Evolutionary conservation across 2,329 filamentous ascomycete genomes (phyloP).

Genomic region (Proliferodiscus dingleyae): DNA sequence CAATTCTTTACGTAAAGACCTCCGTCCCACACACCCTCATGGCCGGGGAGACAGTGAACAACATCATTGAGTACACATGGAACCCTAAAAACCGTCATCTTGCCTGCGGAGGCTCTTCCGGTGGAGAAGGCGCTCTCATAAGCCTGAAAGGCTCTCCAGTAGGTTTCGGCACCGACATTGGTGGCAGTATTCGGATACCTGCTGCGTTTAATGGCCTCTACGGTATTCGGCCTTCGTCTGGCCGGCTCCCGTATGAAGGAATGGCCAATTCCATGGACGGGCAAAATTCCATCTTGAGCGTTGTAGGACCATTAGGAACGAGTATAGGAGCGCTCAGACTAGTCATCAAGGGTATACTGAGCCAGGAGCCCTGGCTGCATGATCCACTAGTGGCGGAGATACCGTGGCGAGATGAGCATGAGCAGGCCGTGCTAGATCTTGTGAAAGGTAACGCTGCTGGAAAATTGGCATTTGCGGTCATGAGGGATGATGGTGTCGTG

Average conservation of each 20-base stretch:
- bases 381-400: constrained; percentile 63
- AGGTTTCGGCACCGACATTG: constrained; percentile 32
- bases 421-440: constrained; percentile 33
- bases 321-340: constrained; percentile 50
- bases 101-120: constrained; percentile 28
- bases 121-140: constrained; percentile 32
- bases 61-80: constrained; percentile 37
- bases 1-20: constrained; percentile 38
- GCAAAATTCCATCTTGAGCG: constrained; percentile 57
- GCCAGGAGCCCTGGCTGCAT: constrained; percentile 57
- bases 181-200: constrained; percentile 33
- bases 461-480: constrained; percentile 49
- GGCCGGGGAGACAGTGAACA: constrained; percentile 39
- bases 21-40: constrained; percentile 37
- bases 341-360: constrained; percentile 51
- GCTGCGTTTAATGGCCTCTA: constrained; percentile 36
- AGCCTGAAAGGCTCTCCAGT: constrained; percentile 28
- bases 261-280: constrained; percentile 57
- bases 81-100: constrained; percentile 31
- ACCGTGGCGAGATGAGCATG: constrained; percentile 53
- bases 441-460: constrained; percentile 32
- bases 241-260: constrained; percentile 44
- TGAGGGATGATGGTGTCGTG: constrained; percentile 46
- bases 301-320: constrained; percentile 58
- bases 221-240: constrained; percentile 34